phyloP scores from a whole-genome alignment of 441 rosid genomes.

The Pelargonium exstipulatum region DNA sequence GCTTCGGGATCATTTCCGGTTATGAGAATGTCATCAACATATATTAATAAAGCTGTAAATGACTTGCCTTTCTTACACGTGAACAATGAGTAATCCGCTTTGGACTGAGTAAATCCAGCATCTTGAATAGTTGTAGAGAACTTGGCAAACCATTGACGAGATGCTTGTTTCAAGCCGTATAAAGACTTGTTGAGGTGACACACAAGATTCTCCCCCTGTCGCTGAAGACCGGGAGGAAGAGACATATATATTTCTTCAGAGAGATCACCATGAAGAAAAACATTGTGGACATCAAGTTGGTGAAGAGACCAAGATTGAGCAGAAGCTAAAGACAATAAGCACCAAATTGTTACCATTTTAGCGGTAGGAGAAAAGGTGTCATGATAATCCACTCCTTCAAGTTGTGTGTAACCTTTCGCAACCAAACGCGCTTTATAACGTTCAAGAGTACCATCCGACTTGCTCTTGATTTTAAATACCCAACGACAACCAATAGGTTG shows the following conservation, averaged over 20 bases:
- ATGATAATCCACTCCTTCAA: neutral
- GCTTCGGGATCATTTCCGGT: neutral
- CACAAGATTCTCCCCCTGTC: neutral
- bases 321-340: neutral
- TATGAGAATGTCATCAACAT: conserved; percentile 4
- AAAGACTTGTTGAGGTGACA: neutral
- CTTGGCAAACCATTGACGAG: neutral
- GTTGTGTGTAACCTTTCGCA: neutral
- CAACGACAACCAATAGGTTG: neutral
- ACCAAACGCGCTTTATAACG: neutral
- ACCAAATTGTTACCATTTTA: neutral
- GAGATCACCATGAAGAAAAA: neutral
- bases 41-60: neutral
- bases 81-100: neutral
- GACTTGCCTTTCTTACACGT: no score
- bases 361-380: neutral
- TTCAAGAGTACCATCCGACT: neutral
- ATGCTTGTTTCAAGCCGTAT: neutral
- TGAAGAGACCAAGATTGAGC: neutral
- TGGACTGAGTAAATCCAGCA: neutral
- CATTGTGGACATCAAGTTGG: neutral
- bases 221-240: neutral
- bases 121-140: neutral
- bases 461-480: neutral
- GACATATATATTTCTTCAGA: neutral